Percentiles rank a stretch among this genome's conserved stretches.
These are phyloP conservation scores for Chytridium lagenaria DNA, from an alignment of 371 early-diverging fungal genomes.

Conservation along the genomic window DNA sequence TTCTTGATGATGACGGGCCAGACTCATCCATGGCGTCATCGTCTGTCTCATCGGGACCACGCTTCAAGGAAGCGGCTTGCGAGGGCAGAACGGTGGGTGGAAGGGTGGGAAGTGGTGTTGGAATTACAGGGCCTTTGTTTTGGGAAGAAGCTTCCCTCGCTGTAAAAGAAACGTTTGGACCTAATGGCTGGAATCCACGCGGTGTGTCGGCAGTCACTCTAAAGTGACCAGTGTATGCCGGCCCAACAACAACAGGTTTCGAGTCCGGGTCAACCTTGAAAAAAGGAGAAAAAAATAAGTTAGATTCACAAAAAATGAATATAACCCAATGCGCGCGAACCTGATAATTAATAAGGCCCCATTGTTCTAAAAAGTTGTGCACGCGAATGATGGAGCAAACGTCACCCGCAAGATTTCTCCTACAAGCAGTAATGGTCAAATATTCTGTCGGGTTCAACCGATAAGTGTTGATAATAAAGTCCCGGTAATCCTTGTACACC, in stretches of 20 bases:
- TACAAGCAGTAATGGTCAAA: slow-evolving; percentile 93
- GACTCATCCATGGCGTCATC: slow-evolving; percentile 43
- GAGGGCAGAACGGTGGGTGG: not conserved
- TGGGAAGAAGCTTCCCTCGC: slow-evolving; percentile 23
- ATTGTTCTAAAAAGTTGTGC: slow-evolving; percentile 95
- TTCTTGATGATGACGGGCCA: slow-evolving; percentile 40
- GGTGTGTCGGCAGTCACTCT: slow-evolving; percentile 91
- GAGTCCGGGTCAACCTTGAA: slow-evolving; percentile 73
- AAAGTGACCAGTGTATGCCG: slow-evolving; percentile 92
- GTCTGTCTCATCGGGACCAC: slow-evolving; percentile 15
- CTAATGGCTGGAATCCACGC: slow-evolving; percentile 83
- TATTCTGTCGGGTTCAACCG: slow-evolving; percentile 90
- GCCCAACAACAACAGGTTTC: slow-evolving; percentile 84
- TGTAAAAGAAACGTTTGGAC: slow-evolving; percentile 54
- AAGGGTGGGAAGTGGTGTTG: slow-evolving; percentile 23
- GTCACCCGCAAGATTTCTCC: slow-evolving; percentile 92
- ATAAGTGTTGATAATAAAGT: slow-evolving; percentile 96
- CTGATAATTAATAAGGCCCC: slow-evolving; percentile 98
- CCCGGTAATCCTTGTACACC: slow-evolving; percentile 91
- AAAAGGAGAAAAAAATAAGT: slow-evolving; percentile 10
- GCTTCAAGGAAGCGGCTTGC: slow-evolving; percentile 26
- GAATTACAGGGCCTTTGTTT: slow-evolving; percentile 18
- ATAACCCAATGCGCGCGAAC: slow-evolving; percentile 59
- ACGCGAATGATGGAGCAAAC: slow-evolving; percentile 95
- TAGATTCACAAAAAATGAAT: slow-evolving; percentile 19